Evolutionary conservation across 805 yeast species (phyloP).

Genomic region (Sugiyamaella smithiae): DNA sequence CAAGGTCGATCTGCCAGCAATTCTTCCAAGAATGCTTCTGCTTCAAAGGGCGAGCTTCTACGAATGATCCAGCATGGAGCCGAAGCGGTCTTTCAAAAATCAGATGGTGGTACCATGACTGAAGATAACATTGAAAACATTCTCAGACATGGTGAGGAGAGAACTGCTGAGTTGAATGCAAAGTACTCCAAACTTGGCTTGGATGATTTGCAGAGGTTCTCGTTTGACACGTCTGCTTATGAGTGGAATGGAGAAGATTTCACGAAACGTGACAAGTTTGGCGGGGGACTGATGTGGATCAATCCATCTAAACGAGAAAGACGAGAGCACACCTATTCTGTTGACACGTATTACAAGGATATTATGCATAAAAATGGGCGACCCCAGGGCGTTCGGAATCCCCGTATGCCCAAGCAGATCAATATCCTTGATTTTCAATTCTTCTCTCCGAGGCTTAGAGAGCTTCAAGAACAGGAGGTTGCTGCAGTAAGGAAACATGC

Average conservation of each 20-base stretch:
- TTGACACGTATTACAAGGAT: slow-evolving; percentile 81
- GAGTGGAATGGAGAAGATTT: slow-evolving; percentile 92
- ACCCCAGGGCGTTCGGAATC: slow-evolving; percentile 45
- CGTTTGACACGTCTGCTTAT: slow-evolving; percentile 77
- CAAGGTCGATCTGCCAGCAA: slow-evolving; percentile 61
- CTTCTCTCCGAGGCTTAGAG: slow-evolving; percentile 66
- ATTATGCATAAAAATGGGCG: slow-evolving; percentile 56
- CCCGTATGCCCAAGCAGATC: slow-evolving; percentile 80
- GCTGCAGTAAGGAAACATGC: slow-evolving; percentile 69
- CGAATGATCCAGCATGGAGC: slow-evolving; percentile 98
- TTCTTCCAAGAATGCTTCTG: slow-evolving; percentile 37
- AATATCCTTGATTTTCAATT: slow-evolving; percentile 86
- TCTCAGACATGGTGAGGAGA: slow-evolving; percentile 73
- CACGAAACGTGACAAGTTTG: slow-evolving; percentile 46
- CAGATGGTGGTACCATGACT: slow-evolving; percentile 24
- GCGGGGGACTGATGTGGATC: slow-evolving; percentile 57
- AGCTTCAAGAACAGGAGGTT: slow-evolving; percentile 76
- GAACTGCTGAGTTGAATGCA: slow-evolving; percentile 73
- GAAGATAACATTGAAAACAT: slow-evolving; percentile 63
- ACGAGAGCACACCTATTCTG: slow-evolving; percentile 62
- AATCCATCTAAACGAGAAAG: slow-evolving; percentile 67
- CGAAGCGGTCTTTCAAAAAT: slow-evolving; percentile 67
- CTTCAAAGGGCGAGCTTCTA: slow-evolving; percentile 73
- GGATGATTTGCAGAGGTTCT: slow-evolving; percentile 89
- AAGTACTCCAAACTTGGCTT: slow-evolving; percentile 82